phyloP scores from a whole-genome alignment of 305 asterid genomes.

The Nicotiana rustica region DNA sequence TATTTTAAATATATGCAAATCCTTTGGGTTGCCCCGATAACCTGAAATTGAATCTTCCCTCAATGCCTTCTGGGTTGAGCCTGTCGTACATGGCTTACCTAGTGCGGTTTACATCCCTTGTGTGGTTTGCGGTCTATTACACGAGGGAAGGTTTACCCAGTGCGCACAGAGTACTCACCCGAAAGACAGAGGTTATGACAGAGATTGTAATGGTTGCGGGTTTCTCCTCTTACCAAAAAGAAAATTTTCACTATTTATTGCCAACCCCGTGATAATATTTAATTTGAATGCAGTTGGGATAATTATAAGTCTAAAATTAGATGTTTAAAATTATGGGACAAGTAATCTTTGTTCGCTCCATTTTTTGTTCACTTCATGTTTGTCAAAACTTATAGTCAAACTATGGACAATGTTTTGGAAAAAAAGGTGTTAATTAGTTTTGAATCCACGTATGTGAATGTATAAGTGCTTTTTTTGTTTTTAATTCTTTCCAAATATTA shows the following conservation, averaged over 20 bases:
- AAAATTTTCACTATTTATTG: neutral
- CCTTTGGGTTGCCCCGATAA: too few relatives aligned
- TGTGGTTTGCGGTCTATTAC: too few relatives aligned
- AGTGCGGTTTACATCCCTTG: too few relatives aligned
- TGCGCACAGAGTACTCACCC: too few relatives aligned
- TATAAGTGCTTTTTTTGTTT: neutral
- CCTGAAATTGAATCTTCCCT: too few relatives aligned
- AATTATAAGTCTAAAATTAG: neutral
- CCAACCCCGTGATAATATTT: neutral
- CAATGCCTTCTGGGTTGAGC: too few relatives aligned
- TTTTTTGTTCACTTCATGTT: neutral
- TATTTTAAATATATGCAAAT: too few relatives aligned
- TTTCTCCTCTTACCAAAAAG: too few relatives aligned
- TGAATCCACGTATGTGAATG: neutral
- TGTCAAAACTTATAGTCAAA: constrained; percentile 26
- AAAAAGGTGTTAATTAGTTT: neutral
- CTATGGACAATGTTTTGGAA: neutral
- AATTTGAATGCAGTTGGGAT: neutral
- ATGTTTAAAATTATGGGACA: constrained; percentile 26
- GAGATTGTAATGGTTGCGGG: too few relatives aligned
- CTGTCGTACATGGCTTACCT: too few relatives aligned
- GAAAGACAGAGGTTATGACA: too few relatives aligned
- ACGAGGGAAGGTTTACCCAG: too few relatives aligned
- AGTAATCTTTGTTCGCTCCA: neutral
- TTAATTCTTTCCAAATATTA: neutral